phyloP scores from a whole-genome alignment of 75 land plant genomes.

The Cunninghamia lanceolata region DNA sequence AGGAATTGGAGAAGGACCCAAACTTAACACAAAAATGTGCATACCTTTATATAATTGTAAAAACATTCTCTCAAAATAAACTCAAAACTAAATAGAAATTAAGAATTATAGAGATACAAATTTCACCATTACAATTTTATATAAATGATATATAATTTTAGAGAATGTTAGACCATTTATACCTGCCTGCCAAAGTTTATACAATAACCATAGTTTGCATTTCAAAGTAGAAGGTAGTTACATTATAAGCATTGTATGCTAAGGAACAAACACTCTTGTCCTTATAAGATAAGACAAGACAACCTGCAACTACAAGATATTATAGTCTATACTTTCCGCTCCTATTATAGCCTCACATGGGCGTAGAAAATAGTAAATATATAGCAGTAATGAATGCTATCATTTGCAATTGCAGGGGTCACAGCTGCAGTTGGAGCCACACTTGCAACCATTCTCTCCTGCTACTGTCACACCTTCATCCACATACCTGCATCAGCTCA shows the following conservation, averaged over 20 bases:
- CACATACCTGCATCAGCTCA: constrained; percentile 3
- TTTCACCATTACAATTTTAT: no score
- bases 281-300: background rate
- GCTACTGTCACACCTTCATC: constrained; percentile 16
- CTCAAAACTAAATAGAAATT: no score
- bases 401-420: constrained; percentile 23
- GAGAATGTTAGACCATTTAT: no score
- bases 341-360: background rate
- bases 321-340: background rate
- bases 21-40: no score
- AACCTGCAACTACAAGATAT: background rate
- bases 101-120: no score
- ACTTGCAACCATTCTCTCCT: constrained; percentile 29
- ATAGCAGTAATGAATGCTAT: background rate
- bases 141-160: no score
- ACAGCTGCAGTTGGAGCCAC: constrained; percentile 29
- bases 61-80: no score
- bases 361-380: no score
- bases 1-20: no score
- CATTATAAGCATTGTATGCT: background rate
- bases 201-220: background rate
- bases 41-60: no score
- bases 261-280: no score
- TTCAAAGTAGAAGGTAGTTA: background rate
- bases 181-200: background rate